Base-by-base conservation (phyloP, 805 yeast genomes). In the Cyberlindnera meyerae region DNA sequence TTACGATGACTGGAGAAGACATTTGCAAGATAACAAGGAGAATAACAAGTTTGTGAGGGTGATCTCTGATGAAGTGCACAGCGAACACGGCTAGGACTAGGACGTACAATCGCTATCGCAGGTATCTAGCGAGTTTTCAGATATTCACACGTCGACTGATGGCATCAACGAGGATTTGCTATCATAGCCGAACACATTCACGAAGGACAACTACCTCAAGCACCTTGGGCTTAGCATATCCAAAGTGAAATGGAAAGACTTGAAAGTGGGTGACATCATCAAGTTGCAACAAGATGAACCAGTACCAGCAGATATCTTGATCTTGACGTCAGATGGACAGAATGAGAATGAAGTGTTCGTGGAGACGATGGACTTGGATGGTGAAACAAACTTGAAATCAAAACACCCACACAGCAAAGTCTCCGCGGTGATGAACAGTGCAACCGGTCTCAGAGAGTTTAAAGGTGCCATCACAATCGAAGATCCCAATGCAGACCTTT, bases 281-380 rank as follows among this genome's bases (percentile, higher is more conserved):
- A 68, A 71, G 40, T 63, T 93, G 14, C 62, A 71, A 32, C 82
- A 79, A 45, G 86, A 88, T 61, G 97, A 93, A 42, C 84, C 95
- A 83, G 73, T 90, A 6, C 98, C 99, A 0, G 96, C 97, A 0
- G 99, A 93, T 62, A 54, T 93, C 3, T 56, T 93, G 2, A 50
- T 93, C 3, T 54, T 93, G 28, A 73, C 89, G 1, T 76, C 87
- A 3, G 73, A 73, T 34, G 79, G 78, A 4, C 58, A 60, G 26
- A 75, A 77, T 26, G 57, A 54, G 25, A 73, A 71, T 44, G 88
- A 82, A 27, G 74, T 79, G 39, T 85, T 76, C 46, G 78, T 89
- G 14, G 99, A 93, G 58, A 93, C 99, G 1, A 88, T 90, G 90
- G 98, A 96, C 1, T 68, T 93, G 33, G 98, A 93, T 61, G 99